A percentile compares a stretch with the other conserved stretches of the same genome.
These are phyloP conservation scores for Lepiota brunneoincarnata DNA, from an alignment of 768 basidiomycete species.

Conservation along the genomic window DNA sequence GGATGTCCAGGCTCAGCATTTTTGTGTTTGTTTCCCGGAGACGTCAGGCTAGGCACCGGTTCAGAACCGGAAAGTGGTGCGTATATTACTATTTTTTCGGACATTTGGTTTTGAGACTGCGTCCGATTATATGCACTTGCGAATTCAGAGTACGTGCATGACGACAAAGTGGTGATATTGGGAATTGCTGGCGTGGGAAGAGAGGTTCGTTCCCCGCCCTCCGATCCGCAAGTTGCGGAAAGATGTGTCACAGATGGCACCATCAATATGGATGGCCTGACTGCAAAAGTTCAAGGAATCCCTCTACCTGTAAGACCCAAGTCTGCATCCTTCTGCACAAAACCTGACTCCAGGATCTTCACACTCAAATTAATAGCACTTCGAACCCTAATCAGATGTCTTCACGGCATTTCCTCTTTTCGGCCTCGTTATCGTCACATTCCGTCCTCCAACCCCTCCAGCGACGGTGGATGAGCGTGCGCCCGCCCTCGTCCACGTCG, in stretches of 20 bases:
- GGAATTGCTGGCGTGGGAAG: neutral
- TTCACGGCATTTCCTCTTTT: neutral
- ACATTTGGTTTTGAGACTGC: too few species aligned
- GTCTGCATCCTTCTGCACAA: neutral
- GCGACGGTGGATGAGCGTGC: conserved; percentile 36
- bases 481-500: conserved; percentile 20
- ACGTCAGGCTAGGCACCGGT: too few species aligned
- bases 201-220: neutral
- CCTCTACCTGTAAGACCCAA: too few species aligned
- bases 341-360: neutral
- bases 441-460: neutral
- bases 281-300: too few species aligned
- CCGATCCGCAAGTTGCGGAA: neutral
- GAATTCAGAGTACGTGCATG: too few species aligned
- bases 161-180: too few species aligned
- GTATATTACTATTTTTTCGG: too few species aligned
- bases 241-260: neutral
- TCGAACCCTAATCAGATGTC: neutral
- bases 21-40: too few species aligned
- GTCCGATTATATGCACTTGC: too few species aligned
- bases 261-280: neutral
- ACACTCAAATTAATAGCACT: neutral
- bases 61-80: too few species aligned
- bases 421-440: neutral
- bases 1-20: too few species aligned